Base-by-base conservation (phyloP, 371 early-diverging fungal genomes). In the Mortierella polycephala region DNA sequence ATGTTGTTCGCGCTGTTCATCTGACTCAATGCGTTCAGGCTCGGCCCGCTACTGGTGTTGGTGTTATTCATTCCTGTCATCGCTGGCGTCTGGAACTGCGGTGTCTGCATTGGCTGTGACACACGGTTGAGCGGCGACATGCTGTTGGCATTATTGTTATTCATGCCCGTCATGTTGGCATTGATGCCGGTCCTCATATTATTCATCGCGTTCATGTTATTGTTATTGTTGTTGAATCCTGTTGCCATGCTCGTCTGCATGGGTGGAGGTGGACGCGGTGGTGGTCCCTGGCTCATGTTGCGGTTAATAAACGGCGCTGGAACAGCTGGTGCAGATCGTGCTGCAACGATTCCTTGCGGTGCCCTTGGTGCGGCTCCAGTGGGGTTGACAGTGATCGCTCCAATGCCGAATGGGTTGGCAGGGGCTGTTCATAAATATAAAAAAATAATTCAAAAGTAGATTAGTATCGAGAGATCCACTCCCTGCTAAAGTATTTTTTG, bases 381-480 rank as follows among this genome's bases (percentile, higher is more conserved):
- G 21, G 73, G 73, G 47, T 72, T 79, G 59, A 79, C 67, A 59
- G 73, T 51, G 55, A 79, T 72, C 14, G 79, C 72, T 40, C 79
- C 79, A 18, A 79, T 72, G 12, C 88, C 88, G 57, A 88, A 88
- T 45, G 88, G 88, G 57, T 88, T 86, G 16, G 85, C 79, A 12
- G 87, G 85, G 0, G 86, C 85, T 84, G 61, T 44, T 58, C 39
- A 30, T n/a, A 20, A 6, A 21, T 16, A 58, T 5, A 11, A 52
- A 51, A 50, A 21, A 37, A 18, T 46, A 46, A 21, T 45, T 52
- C 18, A 40, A 2, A 11, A 39, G 11, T 6, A 60, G 44, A 14
- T 14, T n/a, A 57, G 20, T 10, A 18, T 45, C 13, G 21, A 39
- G 57, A 41, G 42, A 30, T 30, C 30, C 30, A 30, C 30, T 30